Evolutionary conservation across 257 asterid genomes (phyloP), one percentile per base, ranked within the genome.

Genomic region (Nyctanthes arbortristis): DNA sequence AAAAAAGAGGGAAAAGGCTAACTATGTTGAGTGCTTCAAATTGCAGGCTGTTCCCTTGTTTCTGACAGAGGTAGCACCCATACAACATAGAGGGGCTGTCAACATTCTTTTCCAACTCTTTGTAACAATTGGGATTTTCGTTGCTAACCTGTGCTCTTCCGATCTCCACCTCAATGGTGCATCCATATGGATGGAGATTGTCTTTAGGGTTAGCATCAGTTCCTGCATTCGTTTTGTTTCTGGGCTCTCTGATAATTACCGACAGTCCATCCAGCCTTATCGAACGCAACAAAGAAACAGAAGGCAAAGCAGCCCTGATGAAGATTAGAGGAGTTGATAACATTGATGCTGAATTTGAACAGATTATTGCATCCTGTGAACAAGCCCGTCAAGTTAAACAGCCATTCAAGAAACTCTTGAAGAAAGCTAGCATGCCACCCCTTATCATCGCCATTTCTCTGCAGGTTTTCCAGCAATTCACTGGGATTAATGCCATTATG

Each of bases 401-500:
- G 45, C 71, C 71, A 4, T 71, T 61, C 65, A 63, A 45, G 55
- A 78, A 78, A 57, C 62, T 81, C 22, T 22, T 75, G 22, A 28
- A 57, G 60, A 68, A 45, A n/a, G 28, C 61, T 20, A 73, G 78
- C 60, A 63, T 77, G 67, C 87, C 84, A 1, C 82, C 77, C 25
- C 68, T 77, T 30, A 58, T 73, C 4, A 68, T 77, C 10, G 67
- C 77, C 3, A 27, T 69, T 0, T 9, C 33, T 14, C 40, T 77
- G 31, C 81, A 66, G 11, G 39, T 52, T 16, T 77, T 77, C 29
- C 81, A 72, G 39, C 74, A 82, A 37, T 56, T 82, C 30, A 82
- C 87, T 0, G 87, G 87, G 2, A 82, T 82, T 65, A 82, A 82
- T n/a, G 87, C 79, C 24, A 78, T 82, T 1, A 73, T 75, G 81